These are phyloP conservation scores for Colletotrichum phormii DNA, from an alignment of 2,329 filamentous ascomycete genomes.

Conservation along the genomic window DNA sequence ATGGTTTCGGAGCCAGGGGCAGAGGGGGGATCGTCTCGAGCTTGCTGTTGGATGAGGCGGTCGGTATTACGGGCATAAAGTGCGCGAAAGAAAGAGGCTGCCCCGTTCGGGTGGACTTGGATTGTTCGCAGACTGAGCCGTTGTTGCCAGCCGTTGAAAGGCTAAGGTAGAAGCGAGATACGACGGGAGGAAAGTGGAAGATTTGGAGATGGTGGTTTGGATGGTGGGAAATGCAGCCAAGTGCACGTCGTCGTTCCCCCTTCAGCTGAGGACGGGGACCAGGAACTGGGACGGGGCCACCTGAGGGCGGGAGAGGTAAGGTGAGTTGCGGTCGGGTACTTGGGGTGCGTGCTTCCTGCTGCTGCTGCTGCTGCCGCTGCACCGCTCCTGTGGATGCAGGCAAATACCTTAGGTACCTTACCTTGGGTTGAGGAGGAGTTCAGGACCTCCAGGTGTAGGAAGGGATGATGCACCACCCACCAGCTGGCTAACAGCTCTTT, in stretches of 20 bases:
- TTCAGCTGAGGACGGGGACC: constrained; percentile 35
- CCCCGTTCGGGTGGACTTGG: constrained; percentile 13
- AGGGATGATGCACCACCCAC: constrained; percentile 22
- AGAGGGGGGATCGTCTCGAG: constrained; percentile 31
- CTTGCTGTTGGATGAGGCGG: constrained; percentile 25
- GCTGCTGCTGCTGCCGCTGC: neutral
- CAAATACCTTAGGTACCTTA: too few relatives aligned
- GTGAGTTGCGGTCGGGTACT: constrained; percentile 24
- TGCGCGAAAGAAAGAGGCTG: neutral
- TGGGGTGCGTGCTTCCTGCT: constrained; percentile 14
- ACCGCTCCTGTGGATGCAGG: neutral
- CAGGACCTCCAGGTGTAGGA: neutral
- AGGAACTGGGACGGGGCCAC: constrained; percentile 22
- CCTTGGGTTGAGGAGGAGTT: too few relatives aligned
- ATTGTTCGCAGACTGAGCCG: constrained; percentile 3
- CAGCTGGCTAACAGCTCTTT: constrained; percentile 17
- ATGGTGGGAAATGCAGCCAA: constrained; percentile 27
- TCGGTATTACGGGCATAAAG: constrained; percentile 21
- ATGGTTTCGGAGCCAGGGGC: constrained; percentile 37
- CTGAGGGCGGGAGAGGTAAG: constrained; percentile 21
- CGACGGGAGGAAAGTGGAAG: constrained; percentile 8
- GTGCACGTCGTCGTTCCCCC: constrained; percentile 31
- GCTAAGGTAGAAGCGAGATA: constrained; percentile 6
- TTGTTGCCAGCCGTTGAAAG: constrained; percentile 30
- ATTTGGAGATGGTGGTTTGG: constrained; percentile 26